Evolutionary conservation across 495 filamentous ascomycete genomes (phyloP), one percentile per base, ranked within the genome.

Genomic region (Corynascus novoguineensis): DNA sequence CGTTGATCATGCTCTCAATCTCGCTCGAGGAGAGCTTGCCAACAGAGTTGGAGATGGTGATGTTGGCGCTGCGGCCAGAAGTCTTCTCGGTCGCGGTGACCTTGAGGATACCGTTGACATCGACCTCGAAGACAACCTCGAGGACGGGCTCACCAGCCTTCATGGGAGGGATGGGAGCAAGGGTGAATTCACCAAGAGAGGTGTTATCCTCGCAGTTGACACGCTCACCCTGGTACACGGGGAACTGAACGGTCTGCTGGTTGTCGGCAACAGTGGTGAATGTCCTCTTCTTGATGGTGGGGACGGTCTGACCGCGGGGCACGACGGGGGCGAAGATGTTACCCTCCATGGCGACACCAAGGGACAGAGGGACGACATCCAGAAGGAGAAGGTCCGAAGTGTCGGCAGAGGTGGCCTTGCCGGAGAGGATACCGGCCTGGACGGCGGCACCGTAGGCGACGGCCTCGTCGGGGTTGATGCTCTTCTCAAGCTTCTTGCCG

Each of bases 51-150:
- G 90, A 92, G 77, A 99, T 99, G 68, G 95, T 97, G 75, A 99
- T 99, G 83, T 99, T 99, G 73, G 93, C 93, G 68, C 82, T 92
- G 67, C 95, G 90, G 64, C 93, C 93, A 44, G 95, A 97, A 62
- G 92, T 90, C 87, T 99, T 99, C 82, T 99, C 93, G 37, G 91
- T 96, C 61, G 93, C 93, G 62, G 95, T 99, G 64, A 99, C 93
- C 85, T 99, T 99, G 68, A 99, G 86, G 74, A 99, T 97, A 86
- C 93, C 93, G 79, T 99, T 99, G 82, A 97, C 93, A 64, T 99
- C 93, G 70, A 99, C 93, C 79, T 99, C 93, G 76, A 99, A 97
- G 70, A 97, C 92, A 66, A 92, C 89, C 75, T 99, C 93, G 25
- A 99, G 85, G 64, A 95, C 92, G 63, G 93, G 90, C 71, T 99